phyloP scores from a whole-genome alignment of 2,329 filamentous ascomycete species.

The Drechslerella dactyloides region DNA sequence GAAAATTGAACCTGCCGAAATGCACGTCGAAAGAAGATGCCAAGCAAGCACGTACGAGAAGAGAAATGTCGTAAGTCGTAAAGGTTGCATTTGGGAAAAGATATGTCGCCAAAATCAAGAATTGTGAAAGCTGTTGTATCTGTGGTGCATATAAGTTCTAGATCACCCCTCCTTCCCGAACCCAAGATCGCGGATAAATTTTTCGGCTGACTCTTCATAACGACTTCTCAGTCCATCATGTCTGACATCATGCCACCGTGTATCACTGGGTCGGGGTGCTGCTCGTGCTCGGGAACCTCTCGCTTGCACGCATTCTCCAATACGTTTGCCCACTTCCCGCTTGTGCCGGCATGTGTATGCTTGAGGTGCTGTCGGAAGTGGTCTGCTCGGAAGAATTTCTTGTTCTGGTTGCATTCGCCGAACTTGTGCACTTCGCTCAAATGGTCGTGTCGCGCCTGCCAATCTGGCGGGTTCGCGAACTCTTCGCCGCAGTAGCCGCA shows the following conservation, averaged over 20 bases:
- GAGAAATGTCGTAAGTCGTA: constrained; percentile 31
- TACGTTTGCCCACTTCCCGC: constrained; percentile 99
- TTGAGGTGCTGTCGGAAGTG: constrained; percentile 98
- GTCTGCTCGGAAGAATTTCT: constrained; percentile 97
- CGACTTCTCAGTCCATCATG: constrained; percentile 29
- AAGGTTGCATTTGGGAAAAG: constrained; percentile 11
- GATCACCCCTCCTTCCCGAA: not conserved
- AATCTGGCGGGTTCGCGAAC: constrained; percentile 84
- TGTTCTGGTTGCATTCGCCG: constrained; percentile 94
- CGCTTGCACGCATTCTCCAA: constrained; percentile 96
- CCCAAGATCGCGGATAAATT: not conserved
- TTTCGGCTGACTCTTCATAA: not conserved
- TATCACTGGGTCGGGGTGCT: constrained; percentile 40
- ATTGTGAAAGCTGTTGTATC: not conserved
- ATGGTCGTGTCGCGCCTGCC: constrained; percentile 85
- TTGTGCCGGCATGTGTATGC: constrained; percentile 93
- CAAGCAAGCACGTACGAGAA: constrained; percentile 2
- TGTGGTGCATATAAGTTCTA: not conserved
- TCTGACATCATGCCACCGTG: constrained; percentile 41
- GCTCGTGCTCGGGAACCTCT: constrained; percentile 69
- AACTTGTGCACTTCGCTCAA: constrained; percentile 94
- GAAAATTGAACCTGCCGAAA: constrained; percentile 9
- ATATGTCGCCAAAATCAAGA: constrained; percentile 13
- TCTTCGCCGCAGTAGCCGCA: constrained; percentile 97
- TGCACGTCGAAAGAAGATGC: constrained; percentile 19